Base-by-base conservation (phyloP, 2,329 filamentous ascomycete species). In the Fonsecaea monophora region DNA sequence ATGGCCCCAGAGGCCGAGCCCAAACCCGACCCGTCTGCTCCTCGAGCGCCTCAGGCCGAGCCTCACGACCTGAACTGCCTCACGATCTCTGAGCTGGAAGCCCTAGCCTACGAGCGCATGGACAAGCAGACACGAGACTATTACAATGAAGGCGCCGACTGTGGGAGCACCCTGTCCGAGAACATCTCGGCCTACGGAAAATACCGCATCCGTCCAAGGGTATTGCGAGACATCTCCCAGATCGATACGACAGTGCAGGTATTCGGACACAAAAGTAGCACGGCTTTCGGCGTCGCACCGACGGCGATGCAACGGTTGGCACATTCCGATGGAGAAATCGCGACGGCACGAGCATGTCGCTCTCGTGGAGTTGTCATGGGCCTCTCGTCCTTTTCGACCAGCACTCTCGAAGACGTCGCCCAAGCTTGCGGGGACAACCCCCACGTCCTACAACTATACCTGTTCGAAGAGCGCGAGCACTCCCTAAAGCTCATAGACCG, bases 131-230 rank as follows among this genome's bases (percentile, higher is more conserved):
- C 71, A 8, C 65, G 69, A 8, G 83, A 84, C 65, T 85, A 85
- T 74, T 85, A 82, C 74, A 85, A 86, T 69, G 83, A 82, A 66
- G 84, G 83, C 12, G 82, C 83, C 13, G 76, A 45, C 74, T 84
- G 42, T 71, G 71, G 71, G 37, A 70, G 64, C 18, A 74, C 73
- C 12, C 70, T 71, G 2, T 42, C 61, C n/a, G 73, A 74, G 56
- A 74, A 74, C 67, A 66, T 60, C 53, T 67, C 62, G 3, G 70
- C 70, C 32, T 72, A 66, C 53, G 2, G 73, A 77, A 70, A 69
- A 71, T 80, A 80, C 68, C 77, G 78, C 54, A 79, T 80, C 50
- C 73, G 78, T 2, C 77, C 78, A 8, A 74, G 79, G 10, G 77
- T 80, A 2, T 74, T 80, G 2, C 74, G 77, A 30, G 75, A 80